phyloP scores from a whole-genome alignment of 176 grass and related monocot species.

The Cenchrus purpureus region DNA sequence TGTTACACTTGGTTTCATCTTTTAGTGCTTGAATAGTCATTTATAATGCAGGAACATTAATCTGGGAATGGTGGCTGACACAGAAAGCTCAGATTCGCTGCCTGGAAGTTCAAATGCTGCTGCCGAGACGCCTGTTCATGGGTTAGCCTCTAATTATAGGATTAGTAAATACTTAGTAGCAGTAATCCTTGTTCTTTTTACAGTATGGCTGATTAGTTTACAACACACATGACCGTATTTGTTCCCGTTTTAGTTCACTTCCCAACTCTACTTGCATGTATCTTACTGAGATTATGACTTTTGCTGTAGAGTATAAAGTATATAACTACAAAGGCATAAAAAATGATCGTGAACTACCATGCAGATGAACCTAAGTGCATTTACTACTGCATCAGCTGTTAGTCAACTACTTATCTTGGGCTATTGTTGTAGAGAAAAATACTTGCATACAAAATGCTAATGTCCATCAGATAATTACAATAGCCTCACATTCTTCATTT shows the following conservation, averaged over 20 bases:
- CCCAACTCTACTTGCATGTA: background rate
- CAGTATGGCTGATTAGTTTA: background rate
- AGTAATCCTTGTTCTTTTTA: background rate
- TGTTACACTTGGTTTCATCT: constrained; percentile 2
- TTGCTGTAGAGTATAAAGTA: background rate
- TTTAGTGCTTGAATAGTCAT: background rate
- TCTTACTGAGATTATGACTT: background rate
- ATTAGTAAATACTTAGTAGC: background rate
- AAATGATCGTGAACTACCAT: constrained; percentile 9
- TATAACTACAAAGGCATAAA: background rate
- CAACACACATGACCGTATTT: background rate
- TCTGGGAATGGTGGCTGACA: constrained; percentile 55
- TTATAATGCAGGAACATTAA: constrained; percentile 38
- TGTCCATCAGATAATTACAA: background rate
- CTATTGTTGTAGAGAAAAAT: background rate
- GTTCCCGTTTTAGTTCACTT: background rate
- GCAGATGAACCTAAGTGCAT: constrained; percentile 20
- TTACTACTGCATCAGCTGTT: constrained; percentile 15
- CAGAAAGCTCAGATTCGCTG: constrained; percentile 47
- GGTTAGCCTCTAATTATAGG: constrained; percentile 37
- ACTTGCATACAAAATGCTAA: constrained; percentile 17
- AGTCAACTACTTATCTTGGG: constrained; percentile 4
- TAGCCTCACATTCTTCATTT: background rate
- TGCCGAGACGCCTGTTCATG: constrained; percentile 15
- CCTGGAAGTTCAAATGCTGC: constrained; percentile 40